Evolutionary conservation across 2,329 filamentous ascomycete species (phyloP), one percentile per base, ranked within the genome.

Genomic region (Coniochaeta sp.): DNA sequence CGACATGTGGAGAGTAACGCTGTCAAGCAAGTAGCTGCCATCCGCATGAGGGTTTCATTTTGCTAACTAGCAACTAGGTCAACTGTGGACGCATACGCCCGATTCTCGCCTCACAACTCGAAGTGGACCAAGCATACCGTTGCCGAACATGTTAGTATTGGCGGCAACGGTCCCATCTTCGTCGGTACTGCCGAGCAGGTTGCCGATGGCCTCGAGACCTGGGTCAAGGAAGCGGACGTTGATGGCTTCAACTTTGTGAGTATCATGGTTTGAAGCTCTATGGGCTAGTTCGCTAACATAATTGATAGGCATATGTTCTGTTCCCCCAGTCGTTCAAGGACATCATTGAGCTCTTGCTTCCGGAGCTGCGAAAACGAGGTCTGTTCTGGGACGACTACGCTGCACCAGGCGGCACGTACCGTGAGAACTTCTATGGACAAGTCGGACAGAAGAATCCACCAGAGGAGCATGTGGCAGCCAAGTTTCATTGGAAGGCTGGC

Each of bases 111-210:
- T 0, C 36, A 60, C 4, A 61, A 59, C 52, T 57, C 58, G 0
- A 89, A 88, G 67, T 91, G 89, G 89, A 91, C 88, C 0, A 90
- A 90, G 70, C 77, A 83, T 55, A 89, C 85, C 0, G 80, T 91
- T 5, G 88, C 86, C 0, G 80, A 89, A 66, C 84, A 89, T 64
- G 82, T 90, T 57, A 84, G 82, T 47, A 79, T 90, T 14, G 88
- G 88, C 4, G 88, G 88, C 1, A 80, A 89, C 19, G 86, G 87
- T 0, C 83, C 86, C 0, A 79, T 85, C 0, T 71, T 86, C 2
- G 84, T 90, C 0, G 88, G 89, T 0, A 89, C 85, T 0, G 75
- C 88, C 0, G 70, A 78, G 17, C 81, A 84, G 64, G 86, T 90
- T 1, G 88, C 86, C 0, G 87, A 91, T 68, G 79, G 81, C 50